Base-by-base conservation (phyloP, 2,329 filamentous ascomycete species). In the Ophiostoma ulmi region DNA sequence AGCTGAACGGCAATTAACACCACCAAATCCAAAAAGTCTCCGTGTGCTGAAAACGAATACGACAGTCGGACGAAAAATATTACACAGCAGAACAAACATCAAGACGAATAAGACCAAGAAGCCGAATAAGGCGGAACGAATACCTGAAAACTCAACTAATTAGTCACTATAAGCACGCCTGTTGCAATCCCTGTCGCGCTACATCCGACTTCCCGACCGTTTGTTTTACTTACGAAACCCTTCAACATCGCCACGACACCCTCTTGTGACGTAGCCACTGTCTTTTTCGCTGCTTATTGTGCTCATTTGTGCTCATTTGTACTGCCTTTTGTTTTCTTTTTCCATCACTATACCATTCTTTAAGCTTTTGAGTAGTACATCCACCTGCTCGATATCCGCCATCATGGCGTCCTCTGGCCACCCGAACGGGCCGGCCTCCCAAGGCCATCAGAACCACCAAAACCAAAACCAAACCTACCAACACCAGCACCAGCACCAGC, bases 381-480 rank as follows among this genome's bases (percentile, higher is more conserved):
- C 31, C 17, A 31, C 20, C 61, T n/a, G 3, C 35, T 36, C 17
- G 8, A 14, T 10, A 39, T n/a, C 36, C 17, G 63, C 63, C 63
- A 39, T 65, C 63, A 65, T 65, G 63, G 63, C 36, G 36, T 39
- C 63, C 63, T 65, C 63, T 65, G 63, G 36, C 36, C 63, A 39
- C 63, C 63, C 63, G 35, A 39, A 39, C 63, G 36, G 17, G 35
- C 63, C 63, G 63, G 63, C 63, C 36, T 65, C 36, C 5, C 35
- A 64, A 39, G 26, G 5, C 52, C 52, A 58, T 63, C 55, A 61
- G 31, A 8, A 26, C 2, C 4, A 26, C 55, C 55, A 61, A 14
- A 6, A 35, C 1, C 61, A 64, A 38, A 13, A 63, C 5, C 63
- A 65, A 20, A 22, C n/a, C n/a, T n/a, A 36, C n/a, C n/a, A 14